A percentile compares a stretch with the other conserved stretches of the same genome.
These are phyloP conservation scores for Erysimum cheiranthoides DNA, from an alignment of 345 rosid genomes.

Conservation along the genomic window DNA sequence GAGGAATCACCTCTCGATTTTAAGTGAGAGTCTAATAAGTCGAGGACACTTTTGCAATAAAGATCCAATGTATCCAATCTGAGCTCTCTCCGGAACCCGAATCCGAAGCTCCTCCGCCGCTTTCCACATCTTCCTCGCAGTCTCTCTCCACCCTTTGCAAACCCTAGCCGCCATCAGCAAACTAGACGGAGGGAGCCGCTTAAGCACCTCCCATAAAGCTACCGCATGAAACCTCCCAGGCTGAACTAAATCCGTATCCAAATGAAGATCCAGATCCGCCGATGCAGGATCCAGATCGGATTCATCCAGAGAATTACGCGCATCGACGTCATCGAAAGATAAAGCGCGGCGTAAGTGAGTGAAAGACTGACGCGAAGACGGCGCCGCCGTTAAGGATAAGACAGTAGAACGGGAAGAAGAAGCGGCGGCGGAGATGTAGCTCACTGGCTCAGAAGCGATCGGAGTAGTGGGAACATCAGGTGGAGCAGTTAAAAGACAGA, in stretches of 20 bases:
- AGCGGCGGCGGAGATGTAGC: conserved; percentile 45
- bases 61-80: conserved; percentile 83
- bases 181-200: conserved; percentile 76
- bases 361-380: conserved; percentile 58
- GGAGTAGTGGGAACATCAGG: conserved; percentile 41
- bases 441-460: conserved; percentile 40
- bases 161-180: conserved; percentile 79
- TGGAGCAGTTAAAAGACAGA: conserved; percentile 51
- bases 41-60: conserved; percentile 80
- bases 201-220: conserved; percentile 81
- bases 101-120: conserved; percentile 87
- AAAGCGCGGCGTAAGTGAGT: conserved; percentile 80
- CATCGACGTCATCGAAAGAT: conserved; percentile 77
- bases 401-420: conserved; percentile 50
- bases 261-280: conserved; percentile 52
- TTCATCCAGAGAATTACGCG: conserved; percentile 56
- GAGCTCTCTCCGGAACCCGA: conserved; percentile 70
- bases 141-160: conserved; percentile 90
- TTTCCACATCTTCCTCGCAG: conserved; percentile 78
- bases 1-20: conserved; percentile 80
- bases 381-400: conserved; percentile 39
- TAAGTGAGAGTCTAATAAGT: conserved; percentile 71
- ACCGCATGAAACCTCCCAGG: conserved; percentile 60
- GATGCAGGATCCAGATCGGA: conserved; percentile 44
- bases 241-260: conserved; percentile 44